A percentile compares a stretch with the other conserved stretches of the same genome.
phyloP scores from a whole-genome alignment of 1,284 basidiomycete species.

The Malassezia caprae region DNA sequence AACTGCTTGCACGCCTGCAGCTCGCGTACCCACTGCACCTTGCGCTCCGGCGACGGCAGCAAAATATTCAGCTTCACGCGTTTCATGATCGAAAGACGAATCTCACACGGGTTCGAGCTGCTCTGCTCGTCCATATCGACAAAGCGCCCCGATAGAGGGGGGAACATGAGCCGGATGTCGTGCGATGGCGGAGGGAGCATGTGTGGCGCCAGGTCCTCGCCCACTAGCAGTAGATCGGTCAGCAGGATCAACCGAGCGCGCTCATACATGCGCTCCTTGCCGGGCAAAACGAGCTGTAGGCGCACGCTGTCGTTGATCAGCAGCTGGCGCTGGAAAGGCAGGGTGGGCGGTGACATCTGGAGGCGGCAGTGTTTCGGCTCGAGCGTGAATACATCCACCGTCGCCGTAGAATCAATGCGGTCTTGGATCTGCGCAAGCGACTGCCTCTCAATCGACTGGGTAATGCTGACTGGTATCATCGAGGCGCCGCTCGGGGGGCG shows the following conservation, averaged over 20 bases:
- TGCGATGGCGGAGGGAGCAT: slow-evolving; percentile 14
- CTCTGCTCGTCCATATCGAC: slow-evolving; percentile 55
- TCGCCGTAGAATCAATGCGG: slow-evolving; percentile 65
- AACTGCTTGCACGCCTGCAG: slow-evolving; percentile 76
- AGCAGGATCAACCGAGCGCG: slow-evolving; percentile 67
- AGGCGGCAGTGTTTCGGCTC: slow-evolving; percentile 75
- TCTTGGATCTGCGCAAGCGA: slow-evolving; percentile 61
- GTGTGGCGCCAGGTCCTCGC: slow-evolving; percentile 39
- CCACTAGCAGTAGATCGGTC: slow-evolving; percentile 81
- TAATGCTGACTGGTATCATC: not conserved
- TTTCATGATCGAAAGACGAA: slow-evolving; percentile 73
- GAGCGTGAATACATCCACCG: slow-evolving; percentile 93
- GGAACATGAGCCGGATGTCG: slow-evolving; percentile 89
- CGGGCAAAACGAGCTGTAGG: not conserved
- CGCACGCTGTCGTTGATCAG: slow-evolving; percentile 58
- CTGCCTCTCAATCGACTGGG: slow-evolving; percentile 4
- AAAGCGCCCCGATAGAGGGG: slow-evolving; percentile 78
- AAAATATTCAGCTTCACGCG: slow-evolving; percentile 73
- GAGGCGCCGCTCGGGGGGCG: not conserved
- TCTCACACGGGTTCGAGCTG: slow-evolving; percentile 52
- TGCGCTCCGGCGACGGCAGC: slow-evolving; percentile 53
- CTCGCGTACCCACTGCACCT: slow-evolving; percentile 63
- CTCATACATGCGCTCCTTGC: not conserved
- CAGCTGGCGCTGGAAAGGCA: slow-evolving; percentile 71
- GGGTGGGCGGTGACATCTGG: slow-evolving; percentile 71